Conservation (phyloP, 306 rosid genomes). For the Vicia villosa region DNA sequence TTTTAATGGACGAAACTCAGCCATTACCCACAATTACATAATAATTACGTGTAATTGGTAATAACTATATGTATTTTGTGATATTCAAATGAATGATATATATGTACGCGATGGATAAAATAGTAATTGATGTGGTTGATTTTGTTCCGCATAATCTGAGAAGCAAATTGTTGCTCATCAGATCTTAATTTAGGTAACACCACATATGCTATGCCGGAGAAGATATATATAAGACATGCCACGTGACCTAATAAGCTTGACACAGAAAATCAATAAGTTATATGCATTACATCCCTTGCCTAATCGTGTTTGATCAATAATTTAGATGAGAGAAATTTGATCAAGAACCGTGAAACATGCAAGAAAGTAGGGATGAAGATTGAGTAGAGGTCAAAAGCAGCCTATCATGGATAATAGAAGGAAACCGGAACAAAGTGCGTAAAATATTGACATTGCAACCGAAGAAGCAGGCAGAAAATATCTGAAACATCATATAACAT, state of each 20-base stretch:
- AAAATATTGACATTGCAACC: no score
- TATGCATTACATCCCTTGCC: no score
- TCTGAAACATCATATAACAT: no score
- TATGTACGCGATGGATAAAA: slow-evolving; percentile 21
- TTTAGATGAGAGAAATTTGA: no score
- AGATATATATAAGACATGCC: not conserved
- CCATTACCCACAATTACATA: slow-evolving; percentile 14
- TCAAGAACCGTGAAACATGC: no score
- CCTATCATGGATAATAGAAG: no score
- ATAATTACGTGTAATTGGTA: slow-evolving; percentile 16
- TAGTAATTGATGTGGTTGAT: slow-evolving; percentile 7
- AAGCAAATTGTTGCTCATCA: not conserved
- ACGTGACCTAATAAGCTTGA: not conserved
- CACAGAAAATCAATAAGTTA: no score
- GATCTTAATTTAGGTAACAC: not conserved
- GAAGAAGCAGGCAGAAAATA: no score
- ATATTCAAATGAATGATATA: not conserved
- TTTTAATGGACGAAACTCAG: not conserved
- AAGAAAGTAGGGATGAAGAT: no score
- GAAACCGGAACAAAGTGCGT: no score
- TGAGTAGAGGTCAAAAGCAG: no score
- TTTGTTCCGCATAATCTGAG: slow-evolving; percentile 26
- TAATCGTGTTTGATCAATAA: no score
- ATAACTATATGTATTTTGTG: slow-evolving; percentile 30
- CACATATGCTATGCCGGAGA: slow-evolving; percentile 37